Conservation (phyloP, 805 yeast species). For the Starmerella floris region DNA sequence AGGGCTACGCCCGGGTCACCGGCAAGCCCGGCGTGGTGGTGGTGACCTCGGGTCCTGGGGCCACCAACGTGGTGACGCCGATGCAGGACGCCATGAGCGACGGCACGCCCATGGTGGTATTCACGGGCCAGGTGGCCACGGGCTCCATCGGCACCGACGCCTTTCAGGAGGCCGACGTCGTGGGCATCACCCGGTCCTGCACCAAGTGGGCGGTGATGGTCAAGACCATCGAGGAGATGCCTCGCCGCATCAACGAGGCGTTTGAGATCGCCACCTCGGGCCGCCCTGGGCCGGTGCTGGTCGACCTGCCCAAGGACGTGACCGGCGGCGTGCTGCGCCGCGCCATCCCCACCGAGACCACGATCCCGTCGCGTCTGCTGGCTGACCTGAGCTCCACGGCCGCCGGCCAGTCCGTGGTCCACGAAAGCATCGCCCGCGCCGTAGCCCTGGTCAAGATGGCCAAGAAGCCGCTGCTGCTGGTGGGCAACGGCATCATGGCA, state of each 20-base stretch:
- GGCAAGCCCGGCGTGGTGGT: constrained; percentile 97
- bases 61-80: constrained; percentile 96
- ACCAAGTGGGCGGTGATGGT: constrained; percentile 99
- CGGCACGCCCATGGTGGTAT: constrained; percentile 93
- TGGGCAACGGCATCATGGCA: constrained; percentile 78
- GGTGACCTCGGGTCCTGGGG: constrained; percentile 99
- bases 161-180: constrained; percentile 97
- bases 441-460: constrained; percentile 70
- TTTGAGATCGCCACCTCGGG: constrained; percentile 93
- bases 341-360: constrained; percentile 83
- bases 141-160: constrained; percentile 95
- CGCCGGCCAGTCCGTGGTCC: constrained; percentile 53
- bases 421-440: constrained; percentile 59
- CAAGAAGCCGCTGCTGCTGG: constrained; percentile 77
- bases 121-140: constrained; percentile 95
- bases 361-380: constrained; percentile 45
- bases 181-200: constrained; percentile 93
- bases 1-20: constrained; percentile 89
- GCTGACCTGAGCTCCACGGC: constrained; percentile 55
- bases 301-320: constrained; percentile 95
- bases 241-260: constrained; percentile 92
- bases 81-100: constrained; percentile 95
- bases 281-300: constrained; percentile 96
- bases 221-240: constrained; percentile 82
- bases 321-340: constrained; percentile 80